Evolutionary conservation across 768 basidiomycete genomes (phyloP), one percentile per base, ranked within the genome.

Genomic region (Fistulinella prunicolor): DNA sequence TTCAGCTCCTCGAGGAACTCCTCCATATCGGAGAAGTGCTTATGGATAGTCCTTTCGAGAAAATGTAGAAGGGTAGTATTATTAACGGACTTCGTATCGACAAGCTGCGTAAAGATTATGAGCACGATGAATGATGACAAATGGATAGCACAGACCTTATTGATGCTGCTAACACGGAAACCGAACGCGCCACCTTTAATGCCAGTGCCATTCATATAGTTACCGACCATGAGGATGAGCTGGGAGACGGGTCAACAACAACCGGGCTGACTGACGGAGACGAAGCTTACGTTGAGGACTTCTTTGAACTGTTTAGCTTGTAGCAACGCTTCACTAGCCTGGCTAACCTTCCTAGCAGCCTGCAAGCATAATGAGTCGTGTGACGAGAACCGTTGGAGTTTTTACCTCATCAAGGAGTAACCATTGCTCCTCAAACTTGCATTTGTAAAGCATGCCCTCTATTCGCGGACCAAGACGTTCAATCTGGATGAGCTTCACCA

Each of bases 121-220:
- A 57, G 28, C 21, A 42, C n/a, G 8, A 32, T 38, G 3, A 21
- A 42, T 34, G 10, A 29, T 19, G 22, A 28, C 8, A 38, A 45
- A 20, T 9, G 6, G 17, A 19, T 53, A 13, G 37, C 4, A 37
- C 71, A 53, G 59, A 85, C 93, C 78, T 94, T 94, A 73, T 99
- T 98, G 69, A 99, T 94, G 67, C 94, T 95, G 70, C 91, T 93
- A 44, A 98, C 83, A 60, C 89, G 83, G 80, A 99, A 99, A 50
- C 95, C 95, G 58, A 90, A 95, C 1, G 96, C 96, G 26, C 94
- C 94, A 46, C 95, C 95, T 66, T 95, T 96, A 59, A 92, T 79
- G 45, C 94, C 93, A 44, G 92, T 87, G 6, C 94, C 92, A 63
- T 99, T 99, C 86, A 98, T 94, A 67, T 93, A 99, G 66, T 99